phyloP scores from a whole-genome alignment of 768 basidiomycete species.

The Plicaturopsis crispa region DNA sequence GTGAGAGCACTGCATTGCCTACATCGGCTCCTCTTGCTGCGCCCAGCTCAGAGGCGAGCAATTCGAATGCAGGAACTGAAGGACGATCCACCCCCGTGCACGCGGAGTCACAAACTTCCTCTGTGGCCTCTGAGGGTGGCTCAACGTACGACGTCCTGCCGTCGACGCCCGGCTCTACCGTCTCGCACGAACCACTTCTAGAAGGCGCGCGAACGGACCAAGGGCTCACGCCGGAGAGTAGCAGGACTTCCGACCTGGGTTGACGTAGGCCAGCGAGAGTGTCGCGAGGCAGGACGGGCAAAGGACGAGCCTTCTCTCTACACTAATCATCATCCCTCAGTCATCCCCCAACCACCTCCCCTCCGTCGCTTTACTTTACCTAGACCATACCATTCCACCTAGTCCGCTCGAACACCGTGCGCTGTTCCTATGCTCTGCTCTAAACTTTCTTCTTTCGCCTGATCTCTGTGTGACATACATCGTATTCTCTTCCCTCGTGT shows the following conservation, averaged over 20 bases:
- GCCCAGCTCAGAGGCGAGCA: constrained; percentile 2
- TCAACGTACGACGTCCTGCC: constrained; percentile 33
- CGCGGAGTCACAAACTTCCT: constrained; percentile 4
- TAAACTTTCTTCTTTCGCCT: too few relatives aligned
- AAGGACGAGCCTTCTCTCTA: constrained; percentile 8
- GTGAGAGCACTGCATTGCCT: too few relatives aligned
- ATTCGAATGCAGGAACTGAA: constrained; percentile 5
- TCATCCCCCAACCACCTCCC: constrained; percentile 8
- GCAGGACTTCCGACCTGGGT: constrained; percentile 14
- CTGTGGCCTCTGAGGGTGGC: not conserved
- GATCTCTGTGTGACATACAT: too few relatives aligned
- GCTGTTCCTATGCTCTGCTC: too few relatives aligned
- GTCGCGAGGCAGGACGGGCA: constrained; percentile 7
- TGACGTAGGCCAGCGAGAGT: constrained; percentile 13
- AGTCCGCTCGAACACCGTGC: too few relatives aligned
- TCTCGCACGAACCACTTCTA: constrained; percentile 31
- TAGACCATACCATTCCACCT: too few relatives aligned
- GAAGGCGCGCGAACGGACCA: too few relatives aligned
- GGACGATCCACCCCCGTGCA: constrained; percentile 2
- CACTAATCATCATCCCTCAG: constrained; percentile 4
- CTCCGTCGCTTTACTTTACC: constrained; percentile 7
- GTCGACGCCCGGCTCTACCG: constrained; percentile 36
- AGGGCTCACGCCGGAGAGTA: too few relatives aligned
- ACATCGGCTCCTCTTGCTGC: constrained; percentile 6
- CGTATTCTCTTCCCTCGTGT: too few relatives aligned